phyloP scores from a whole-genome alignment of 345 rosid genomes.

The Nasturtium officinale region DNA sequence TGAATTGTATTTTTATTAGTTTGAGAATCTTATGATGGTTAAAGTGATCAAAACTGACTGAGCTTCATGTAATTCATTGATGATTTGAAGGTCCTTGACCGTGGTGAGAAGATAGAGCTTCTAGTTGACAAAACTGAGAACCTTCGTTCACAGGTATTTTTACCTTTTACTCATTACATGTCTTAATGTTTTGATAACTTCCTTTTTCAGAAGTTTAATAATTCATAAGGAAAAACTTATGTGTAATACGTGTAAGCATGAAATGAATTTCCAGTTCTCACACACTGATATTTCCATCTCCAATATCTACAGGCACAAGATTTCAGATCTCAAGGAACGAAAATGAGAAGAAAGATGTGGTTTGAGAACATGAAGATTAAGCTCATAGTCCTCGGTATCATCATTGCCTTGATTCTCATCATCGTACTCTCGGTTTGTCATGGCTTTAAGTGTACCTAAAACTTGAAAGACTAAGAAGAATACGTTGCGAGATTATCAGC shows the following conservation, averaged over 20 bases:
- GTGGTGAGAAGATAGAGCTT: slow-evolving; percentile 81
- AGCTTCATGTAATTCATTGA: not conserved
- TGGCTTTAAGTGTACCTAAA: slow-evolving; percentile 58
- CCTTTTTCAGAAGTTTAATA: not conserved
- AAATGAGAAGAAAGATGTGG: slow-evolving; percentile 78
- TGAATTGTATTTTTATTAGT: not conserved
- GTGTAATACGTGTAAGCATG: not conserved
- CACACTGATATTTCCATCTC: not conserved
- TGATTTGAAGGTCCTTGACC: slow-evolving; percentile 73
- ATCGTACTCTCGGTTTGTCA: slow-evolving; percentile 59
- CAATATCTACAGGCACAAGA: slow-evolving; percentile 63
- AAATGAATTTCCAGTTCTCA: not conserved
- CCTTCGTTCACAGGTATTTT: slow-evolving; percentile 67
- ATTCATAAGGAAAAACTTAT: not conserved
- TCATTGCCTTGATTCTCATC: slow-evolving; percentile 64
- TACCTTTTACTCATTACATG: slow-evolving; percentile 9
- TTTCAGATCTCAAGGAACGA: slow-evolving; percentile 70
- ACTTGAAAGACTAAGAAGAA: not conserved
- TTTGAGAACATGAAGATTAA: slow-evolving; percentile 80
- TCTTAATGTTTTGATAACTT: not conserved
- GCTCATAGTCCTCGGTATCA: slow-evolving; percentile 63
- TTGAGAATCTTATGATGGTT: not conserved
- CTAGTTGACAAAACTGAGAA: slow-evolving; percentile 78
- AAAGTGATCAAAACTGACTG: not conserved
- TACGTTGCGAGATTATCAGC: not conserved